Conservation (phyloP, 1,139 yeast species). For the Candida pseudocylindracea region DNA sequence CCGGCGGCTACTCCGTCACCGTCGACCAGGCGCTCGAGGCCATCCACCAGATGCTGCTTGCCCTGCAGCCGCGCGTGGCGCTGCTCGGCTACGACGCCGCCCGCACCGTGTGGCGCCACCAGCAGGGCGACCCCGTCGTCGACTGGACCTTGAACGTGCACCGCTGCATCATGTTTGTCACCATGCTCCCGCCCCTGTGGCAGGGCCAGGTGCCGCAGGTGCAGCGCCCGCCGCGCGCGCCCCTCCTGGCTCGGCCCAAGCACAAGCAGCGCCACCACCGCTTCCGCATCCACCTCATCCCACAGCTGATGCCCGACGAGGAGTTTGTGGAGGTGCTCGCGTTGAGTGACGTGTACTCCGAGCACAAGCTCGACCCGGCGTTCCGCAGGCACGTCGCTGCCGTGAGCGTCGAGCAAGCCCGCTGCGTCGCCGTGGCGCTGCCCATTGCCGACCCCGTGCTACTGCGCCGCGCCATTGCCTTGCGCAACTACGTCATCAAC, state of each 20-base stretch:
- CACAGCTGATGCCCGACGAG: slow-evolving; percentile 19
- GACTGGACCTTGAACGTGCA: slow-evolving; percentile 27
- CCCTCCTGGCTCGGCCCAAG: too few species aligned
- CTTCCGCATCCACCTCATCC: slow-evolving; percentile 18
- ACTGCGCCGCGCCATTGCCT: slow-evolving; percentile 20
- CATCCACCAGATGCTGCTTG: slow-evolving; percentile 18
- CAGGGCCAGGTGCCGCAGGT: slow-evolving; percentile 20
- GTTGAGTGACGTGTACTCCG: slow-evolving; percentile 20
- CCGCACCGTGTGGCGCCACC: too few species aligned
- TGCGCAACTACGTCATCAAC: slow-evolving; percentile 25
- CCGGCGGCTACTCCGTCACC: slow-evolving; percentile 19
- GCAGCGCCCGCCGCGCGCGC: too few species aligned
- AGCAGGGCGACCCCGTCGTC: slow-evolving; percentile 15
- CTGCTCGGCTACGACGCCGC: slow-evolving; percentile 9
- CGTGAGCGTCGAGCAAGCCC: slow-evolving; percentile 25
- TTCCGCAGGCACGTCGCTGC: slow-evolving; percentile 29
- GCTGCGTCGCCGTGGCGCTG: slow-evolving; percentile 16
- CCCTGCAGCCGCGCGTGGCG: slow-evolving; percentile 5
- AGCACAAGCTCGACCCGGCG: slow-evolving; percentile 19
- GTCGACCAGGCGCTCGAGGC: slow-evolving; percentile 24
- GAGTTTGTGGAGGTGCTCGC: slow-evolving; percentile 18
- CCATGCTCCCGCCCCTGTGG: slow-evolving; percentile 19
- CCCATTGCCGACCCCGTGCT: slow-evolving; percentile 12
- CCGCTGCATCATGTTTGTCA: slow-evolving; percentile 18
- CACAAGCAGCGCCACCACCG: neutral